phyloP scores from a whole-genome alignment of 768 basidiomycete species.

The Agaricus subrufescens region DNA sequence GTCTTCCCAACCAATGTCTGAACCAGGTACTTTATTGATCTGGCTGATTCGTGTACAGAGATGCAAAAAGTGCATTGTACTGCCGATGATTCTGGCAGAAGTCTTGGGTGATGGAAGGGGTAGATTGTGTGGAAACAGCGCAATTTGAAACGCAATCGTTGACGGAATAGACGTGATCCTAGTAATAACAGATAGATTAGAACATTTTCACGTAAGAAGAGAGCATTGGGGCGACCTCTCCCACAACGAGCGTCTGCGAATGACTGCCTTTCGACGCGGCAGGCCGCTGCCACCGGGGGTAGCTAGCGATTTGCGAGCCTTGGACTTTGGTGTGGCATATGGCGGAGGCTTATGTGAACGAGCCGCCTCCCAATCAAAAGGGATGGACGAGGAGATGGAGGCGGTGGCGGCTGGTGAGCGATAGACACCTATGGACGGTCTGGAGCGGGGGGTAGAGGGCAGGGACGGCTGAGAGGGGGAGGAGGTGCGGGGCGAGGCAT shows the following conservation, averaged over 20 bases:
- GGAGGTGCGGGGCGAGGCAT: constrained; percentile 15
- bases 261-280: constrained; percentile 45
- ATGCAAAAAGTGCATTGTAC: constrained; percentile 61
- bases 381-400: constrained; percentile 69
- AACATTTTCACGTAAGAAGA: neutral
- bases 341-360: constrained; percentile 67
- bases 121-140: constrained; percentile 77
- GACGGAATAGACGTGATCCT: constrained; percentile 70
- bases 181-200: neutral
- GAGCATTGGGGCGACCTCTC: constrained; percentile 44
- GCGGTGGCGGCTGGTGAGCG: constrained; percentile 63
- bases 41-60: constrained; percentile 60
- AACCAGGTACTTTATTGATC: constrained; percentile 50
- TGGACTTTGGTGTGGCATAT: constrained; percentile 57
- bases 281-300: constrained; percentile 22
- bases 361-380: constrained; percentile 88
- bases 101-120: constrained; percentile 66
- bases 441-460: constrained; percentile 27
- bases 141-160: constrained; percentile 70
- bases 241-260: constrained; percentile 61
- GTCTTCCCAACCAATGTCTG: constrained; percentile 76
- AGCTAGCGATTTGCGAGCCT: constrained; percentile 37
- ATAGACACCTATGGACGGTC: constrained; percentile 46
- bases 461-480: constrained; percentile 28
- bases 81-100: constrained; percentile 63